Evolutionary conservation across 1,284 basidiomycete genomes (phyloP).

Genomic region (Cryptococcus wingfieldii): DNA sequence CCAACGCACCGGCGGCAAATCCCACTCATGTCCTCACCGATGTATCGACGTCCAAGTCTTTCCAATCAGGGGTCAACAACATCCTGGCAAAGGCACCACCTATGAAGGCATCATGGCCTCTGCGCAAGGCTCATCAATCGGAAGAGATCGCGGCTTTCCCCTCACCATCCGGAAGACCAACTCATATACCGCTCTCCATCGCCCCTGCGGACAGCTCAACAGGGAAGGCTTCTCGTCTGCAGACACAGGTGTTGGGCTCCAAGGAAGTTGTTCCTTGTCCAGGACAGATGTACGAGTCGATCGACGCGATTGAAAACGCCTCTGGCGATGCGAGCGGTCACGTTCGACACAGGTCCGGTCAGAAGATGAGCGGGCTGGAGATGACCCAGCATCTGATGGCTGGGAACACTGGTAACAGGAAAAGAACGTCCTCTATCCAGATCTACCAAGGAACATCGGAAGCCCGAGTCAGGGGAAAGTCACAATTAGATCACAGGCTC

Average conservation of each 20-base stretch:
- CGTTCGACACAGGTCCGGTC: too few species aligned
- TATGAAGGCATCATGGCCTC: neutral
- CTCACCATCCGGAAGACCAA: neutral
- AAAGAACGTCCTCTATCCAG: neutral
- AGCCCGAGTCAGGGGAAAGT: neutral
- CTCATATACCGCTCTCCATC: neutral
- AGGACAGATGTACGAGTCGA: too few species aligned
- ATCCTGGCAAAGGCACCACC: neutral
- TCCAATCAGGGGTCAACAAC: neutral
- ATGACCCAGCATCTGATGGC: conserved; percentile 7
- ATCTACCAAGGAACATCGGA: neutral
- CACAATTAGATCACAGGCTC: too few species aligned
- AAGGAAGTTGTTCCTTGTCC: too few species aligned
- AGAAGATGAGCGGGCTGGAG: conserved; percentile 7
- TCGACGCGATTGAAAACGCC: too few species aligned
- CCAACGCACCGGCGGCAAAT: too few species aligned
- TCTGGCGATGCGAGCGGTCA: too few species aligned
- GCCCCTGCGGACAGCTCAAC: neutral
- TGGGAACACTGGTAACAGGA: neutral
- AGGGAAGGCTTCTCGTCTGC: too few species aligned
- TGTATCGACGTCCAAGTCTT: too few species aligned
- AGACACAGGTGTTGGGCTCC: too few species aligned
- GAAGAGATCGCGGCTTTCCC: neutral
- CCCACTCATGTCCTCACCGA: too few species aligned
- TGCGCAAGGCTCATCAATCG: neutral